phyloP scores from a whole-genome alignment of 2,329 filamentous ascomycete species.

The Colletotrichum destructivum region DNA sequence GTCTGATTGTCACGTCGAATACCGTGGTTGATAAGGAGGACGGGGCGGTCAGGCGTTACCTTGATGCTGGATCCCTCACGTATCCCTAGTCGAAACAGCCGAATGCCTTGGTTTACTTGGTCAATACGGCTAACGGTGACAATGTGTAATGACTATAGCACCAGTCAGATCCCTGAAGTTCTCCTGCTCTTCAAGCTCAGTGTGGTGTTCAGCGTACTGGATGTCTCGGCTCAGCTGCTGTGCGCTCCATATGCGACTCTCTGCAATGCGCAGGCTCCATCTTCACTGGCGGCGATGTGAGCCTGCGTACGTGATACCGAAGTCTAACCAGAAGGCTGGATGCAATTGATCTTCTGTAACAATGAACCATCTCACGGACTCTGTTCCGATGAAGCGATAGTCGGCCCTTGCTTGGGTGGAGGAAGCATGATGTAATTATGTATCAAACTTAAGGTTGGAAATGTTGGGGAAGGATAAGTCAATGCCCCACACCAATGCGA shows the following conservation, averaged over 20 bases:
- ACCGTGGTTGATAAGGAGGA: background rate
- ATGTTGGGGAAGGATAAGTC: background rate
- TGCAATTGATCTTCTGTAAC: background rate
- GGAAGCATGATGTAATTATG: background rate
- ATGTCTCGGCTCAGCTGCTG: slow-evolving; percentile 80
- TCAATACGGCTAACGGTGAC: slow-evolving; percentile 75
- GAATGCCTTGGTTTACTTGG: slow-evolving; percentile 76
- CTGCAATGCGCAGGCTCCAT: slow-evolving; percentile 43
- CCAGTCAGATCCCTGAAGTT: background rate
- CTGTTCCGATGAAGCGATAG: background rate
- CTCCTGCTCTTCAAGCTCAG: background rate
- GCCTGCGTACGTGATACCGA: background rate
- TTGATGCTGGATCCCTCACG: slow-evolving; percentile 61
- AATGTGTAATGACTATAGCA: slow-evolving; percentile 66
- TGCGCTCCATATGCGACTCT: slow-evolving; percentile 76
- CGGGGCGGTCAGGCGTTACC: slow-evolving; percentile 54
- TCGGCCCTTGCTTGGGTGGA: background rate
- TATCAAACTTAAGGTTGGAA: background rate
- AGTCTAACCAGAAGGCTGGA: background rate
- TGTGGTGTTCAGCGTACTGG: slow-evolving; percentile 54
- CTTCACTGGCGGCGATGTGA: background rate
- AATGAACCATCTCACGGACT: background rate
- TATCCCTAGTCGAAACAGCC: slow-evolving; percentile 77
- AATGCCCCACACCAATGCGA: background rate
- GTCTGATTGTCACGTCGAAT: background rate